Base-by-base conservation (phyloP, 129 eudicot genomes). In the Flaveria linearis region DNA sequence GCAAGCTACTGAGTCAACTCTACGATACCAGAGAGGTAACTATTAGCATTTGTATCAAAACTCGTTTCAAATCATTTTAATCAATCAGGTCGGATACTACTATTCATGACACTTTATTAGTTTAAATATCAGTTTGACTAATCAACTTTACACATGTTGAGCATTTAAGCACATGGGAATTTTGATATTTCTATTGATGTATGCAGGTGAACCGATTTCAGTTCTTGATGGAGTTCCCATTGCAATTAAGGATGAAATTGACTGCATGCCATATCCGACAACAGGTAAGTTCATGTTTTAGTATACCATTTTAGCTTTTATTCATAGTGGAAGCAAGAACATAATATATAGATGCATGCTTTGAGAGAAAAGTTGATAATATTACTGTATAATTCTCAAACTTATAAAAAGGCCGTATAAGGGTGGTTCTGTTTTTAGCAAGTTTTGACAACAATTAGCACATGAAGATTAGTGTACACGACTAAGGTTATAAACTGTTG, bases 191-290 rank as follows among this genome's bases (percentile, higher is more conserved):
- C 33, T 75, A 23, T 56, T 43, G 56, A 46, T 39, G 79, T 75
- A n/a, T 71, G 61, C 80, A 95, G 99, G 97, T 78, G 86, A 89
- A 80, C 86, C 92, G 26, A 74, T 95, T 72, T 95, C 99, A 42
- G 89, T 86, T 39, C 88, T 95, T 1, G 99, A 95, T 86, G 99
- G 99, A 79, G 92, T 95, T 20, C 97, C 94, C 61, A 75, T 95
- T 78, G 99, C 91, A 11, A 67, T 95, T 55, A 91, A 95, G 83
- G 99, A 95, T 77, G 99, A 95, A 80, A 95, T 95, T 46, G 99
- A 95, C 80, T 95, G 99, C 81, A 80, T 68, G 78, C 99, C 99
- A 12, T 91, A 91, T 84, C 99, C 97, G 75, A 95, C 99, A 22
- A 89, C 97, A 12, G 97, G 99, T 95, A 77, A 85, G 62, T 43